Evolutionary conservation across 1,284 basidiomycete genomes (phyloP).

Genomic region (Boletus semigastroideus): DNA sequence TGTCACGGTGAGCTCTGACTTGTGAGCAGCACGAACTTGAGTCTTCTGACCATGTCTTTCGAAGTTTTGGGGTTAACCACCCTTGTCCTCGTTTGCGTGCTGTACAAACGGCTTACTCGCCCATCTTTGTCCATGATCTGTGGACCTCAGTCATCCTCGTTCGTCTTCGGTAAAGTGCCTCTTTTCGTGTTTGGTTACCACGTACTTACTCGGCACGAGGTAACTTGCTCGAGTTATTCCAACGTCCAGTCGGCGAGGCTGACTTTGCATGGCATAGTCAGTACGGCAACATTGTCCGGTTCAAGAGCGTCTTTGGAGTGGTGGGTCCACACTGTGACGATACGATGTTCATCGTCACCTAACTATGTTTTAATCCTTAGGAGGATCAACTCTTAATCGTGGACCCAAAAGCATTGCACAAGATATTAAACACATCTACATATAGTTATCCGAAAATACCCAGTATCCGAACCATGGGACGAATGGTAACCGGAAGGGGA

Average conservation of each 20-base stretch:
- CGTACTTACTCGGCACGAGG: conserved; percentile 12
- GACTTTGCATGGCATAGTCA: conserved; percentile 35
- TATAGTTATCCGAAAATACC: conserved; percentile 39
- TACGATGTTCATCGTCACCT: neutral
- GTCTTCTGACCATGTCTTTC: too few relatives aligned
- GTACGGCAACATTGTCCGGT: conserved; percentile 32
- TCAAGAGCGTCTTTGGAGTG: conserved; percentile 30
- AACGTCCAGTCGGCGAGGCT: conserved; percentile 26
- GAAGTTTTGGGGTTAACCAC: neutral
- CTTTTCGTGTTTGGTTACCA: neutral
- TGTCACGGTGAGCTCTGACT: too few relatives aligned
- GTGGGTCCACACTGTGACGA: conserved; percentile 13
- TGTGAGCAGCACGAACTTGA: too few relatives aligned
- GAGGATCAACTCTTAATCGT: conserved; percentile 28
- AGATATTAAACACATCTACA: conserved; percentile 40
- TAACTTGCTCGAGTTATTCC: conserved; percentile 28
- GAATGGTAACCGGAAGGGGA: conserved; percentile 36
- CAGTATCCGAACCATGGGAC: conserved; percentile 31
- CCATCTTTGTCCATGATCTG: conserved; percentile 29
- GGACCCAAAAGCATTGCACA: conserved; percentile 46
- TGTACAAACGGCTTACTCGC: conserved; percentile 12
- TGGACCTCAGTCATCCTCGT: conserved; percentile 34
- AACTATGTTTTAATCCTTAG: conserved; percentile 7
- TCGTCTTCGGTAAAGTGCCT: conserved; percentile 27
- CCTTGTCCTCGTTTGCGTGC: conserved; percentile 12